Evolutionary conservation across 352 stramenopile genomes (phyloP), one percentile per base, ranked within the genome.

Genomic region (Stramenopiles sp.): DNA sequence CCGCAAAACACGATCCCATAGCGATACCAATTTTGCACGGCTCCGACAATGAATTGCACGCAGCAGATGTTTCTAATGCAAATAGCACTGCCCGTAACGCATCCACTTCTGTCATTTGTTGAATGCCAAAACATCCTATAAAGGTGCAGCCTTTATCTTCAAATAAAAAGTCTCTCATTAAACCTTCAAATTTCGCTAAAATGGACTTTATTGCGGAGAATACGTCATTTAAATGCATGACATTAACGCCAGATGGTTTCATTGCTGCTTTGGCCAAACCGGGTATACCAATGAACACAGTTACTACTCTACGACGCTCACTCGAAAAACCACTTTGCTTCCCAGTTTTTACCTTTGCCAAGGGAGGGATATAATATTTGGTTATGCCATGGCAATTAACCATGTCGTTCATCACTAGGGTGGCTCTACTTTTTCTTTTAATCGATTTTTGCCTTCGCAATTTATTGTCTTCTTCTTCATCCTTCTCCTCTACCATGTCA

Each of bases 61-160:
- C 39, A 55, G 39, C 4, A 14, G 39, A 55, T 4, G 39, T 14
- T 55, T 55, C 39, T 82, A 88, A 85, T 1, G 87, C 86, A 31
- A 83, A 84, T 30, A 86, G 81, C 67, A 86, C 86, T 14, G 85
- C 84, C 80, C 67, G 75, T 30, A 85, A 75, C 82, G 85, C 83
- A 76, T 84, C 86, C 78, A 88, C 84, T 84, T 86, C 82, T 22
- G 83, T 71, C 8, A 76, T 33, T 7, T 80, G 67, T 33, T 84
- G 55, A 30, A 86, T 86, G 22, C 86, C 86, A 80, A 89, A 89
- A 30, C 88, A 82, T n/a, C 85, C 87, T 80, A 89, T 89, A 81
- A 88, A 89, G 29, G 88, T 86, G 75, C 85, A 88, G 0, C 87
- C 87, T 84, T 89, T 89, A 83, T 89, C 87, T 80, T 89, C 87